These are phyloP conservation scores for Pestalotiopsis sp. DNA, from an alignment of 2,329 filamentous ascomycete species.

Conservation along the genomic window DNA sequence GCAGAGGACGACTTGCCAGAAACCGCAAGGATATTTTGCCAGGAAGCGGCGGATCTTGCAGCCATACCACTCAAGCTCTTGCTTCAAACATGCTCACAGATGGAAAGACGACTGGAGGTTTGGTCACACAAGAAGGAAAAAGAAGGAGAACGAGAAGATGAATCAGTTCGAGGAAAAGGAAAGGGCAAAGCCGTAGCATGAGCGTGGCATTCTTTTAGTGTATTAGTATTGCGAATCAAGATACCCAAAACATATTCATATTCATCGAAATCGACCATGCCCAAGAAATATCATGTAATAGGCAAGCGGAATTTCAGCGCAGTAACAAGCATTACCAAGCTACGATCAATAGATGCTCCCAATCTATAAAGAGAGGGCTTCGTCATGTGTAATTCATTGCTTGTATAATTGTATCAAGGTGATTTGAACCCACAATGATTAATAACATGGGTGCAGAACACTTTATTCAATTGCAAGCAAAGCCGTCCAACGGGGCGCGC, in stretches of 20 bases:
- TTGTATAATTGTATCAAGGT: no score
- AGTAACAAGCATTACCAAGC: no score
- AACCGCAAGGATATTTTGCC: slow-evolving; percentile 44
- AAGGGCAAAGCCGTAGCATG: slow-evolving; percentile 17
- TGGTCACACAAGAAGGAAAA: slow-evolving; percentile 34
- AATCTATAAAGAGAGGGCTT: no score
- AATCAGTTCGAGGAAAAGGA: slow-evolving; percentile 17
- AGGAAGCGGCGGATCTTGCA: slow-evolving; percentile 41
- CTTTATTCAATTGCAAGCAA: not conserved
- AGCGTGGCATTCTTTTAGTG: not conserved
- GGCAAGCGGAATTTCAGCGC: no score
- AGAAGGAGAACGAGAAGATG: slow-evolving; percentile 18
- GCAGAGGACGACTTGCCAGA: slow-evolving; percentile 45
- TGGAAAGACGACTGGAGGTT: slow-evolving; percentile 39
- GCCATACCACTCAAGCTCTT: slow-evolving; percentile 39
- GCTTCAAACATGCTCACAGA: slow-evolving; percentile 36
- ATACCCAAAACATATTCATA: not conserved
- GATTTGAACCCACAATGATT: no score
- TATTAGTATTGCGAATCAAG: not conserved
- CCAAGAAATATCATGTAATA: no score
- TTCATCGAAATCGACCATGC: not conserved
- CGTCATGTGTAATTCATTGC: no score
- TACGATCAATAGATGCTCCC: no score
- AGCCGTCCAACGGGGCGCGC: not conserved
- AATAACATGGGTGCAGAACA: not conserved